phyloP scores from a whole-genome alignment of 1,139 yeast genomes.

The Hyphopichia buzzinii region DNA sequence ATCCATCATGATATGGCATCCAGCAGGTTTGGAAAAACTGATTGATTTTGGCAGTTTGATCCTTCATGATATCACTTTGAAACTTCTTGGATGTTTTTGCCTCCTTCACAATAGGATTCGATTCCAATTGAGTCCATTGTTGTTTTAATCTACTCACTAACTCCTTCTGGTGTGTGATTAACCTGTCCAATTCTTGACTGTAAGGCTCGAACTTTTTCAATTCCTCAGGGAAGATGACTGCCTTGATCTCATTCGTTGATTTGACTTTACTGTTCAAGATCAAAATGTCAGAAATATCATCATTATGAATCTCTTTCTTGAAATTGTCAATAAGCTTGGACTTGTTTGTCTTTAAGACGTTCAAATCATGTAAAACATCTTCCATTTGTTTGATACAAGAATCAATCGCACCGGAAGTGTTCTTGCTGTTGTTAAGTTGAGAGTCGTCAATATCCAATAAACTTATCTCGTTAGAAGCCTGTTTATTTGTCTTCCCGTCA shows the following conservation, averaged over 20 bases:
- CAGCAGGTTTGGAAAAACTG: conserved; percentile 55
- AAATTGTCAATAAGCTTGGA: conserved; percentile 58
- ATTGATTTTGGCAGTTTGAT: conserved; percentile 37
- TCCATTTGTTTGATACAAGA: conserved; percentile 43
- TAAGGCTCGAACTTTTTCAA: conserved; percentile 74
- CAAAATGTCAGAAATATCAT: conserved; percentile 80
- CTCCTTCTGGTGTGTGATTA: conserved; percentile 61
- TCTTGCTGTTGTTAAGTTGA: conserved; percentile 9
- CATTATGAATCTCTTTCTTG: conserved; percentile 70
- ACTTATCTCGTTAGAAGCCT: conserved; percentile 35
- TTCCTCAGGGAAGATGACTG: conserved; percentile 66
- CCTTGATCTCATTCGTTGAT: conserved; percentile 55
- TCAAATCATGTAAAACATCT: conserved; percentile 44
- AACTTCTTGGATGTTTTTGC: conserved; percentile 34
- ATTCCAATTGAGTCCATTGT: conserved; percentile 56
- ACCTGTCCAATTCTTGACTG: conserved; percentile 63
- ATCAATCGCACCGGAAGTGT: conserved; percentile 23
- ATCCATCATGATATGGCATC: conserved; percentile 57
- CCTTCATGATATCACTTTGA: conserved; percentile 20
- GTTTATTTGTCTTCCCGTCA: conserved; percentile 9
- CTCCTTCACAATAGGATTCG: conserved; percentile 41
- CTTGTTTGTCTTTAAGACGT: conserved; percentile 56
- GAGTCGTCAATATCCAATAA: conserved; percentile 64
- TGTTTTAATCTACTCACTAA: conserved; percentile 56
- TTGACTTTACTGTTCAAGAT: conserved; percentile 63